Conservation (phyloP, 805 yeast species). For the Wickerhamomyces kurtzmanii region DNA sequence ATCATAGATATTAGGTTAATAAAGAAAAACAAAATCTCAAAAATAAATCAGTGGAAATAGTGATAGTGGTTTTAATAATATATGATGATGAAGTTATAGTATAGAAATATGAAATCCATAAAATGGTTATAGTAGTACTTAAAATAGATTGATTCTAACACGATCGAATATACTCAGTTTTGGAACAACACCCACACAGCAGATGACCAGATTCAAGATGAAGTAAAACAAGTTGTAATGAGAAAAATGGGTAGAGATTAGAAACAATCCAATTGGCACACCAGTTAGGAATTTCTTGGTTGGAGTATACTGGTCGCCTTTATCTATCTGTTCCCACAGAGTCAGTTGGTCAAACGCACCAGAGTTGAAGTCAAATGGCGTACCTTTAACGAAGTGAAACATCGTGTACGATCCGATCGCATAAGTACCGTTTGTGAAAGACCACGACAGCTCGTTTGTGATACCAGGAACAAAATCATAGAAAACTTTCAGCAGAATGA, state of each 20-base stretch:
- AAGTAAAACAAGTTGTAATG: conserved; percentile 76
- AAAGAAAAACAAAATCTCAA: too few species aligned
- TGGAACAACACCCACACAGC: conserved; percentile 84
- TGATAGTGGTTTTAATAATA: too few species aligned
- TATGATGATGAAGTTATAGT: too few species aligned
- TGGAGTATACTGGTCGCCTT: conserved; percentile 96
- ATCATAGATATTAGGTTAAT: too few species aligned
- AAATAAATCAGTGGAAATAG: too few species aligned
- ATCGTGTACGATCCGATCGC: conserved; percentile 87
- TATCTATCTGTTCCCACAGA: conserved; percentile 96
- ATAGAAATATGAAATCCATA: too few species aligned
- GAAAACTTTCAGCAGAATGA: conserved; percentile 61
- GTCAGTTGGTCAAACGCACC: conserved; percentile 95
- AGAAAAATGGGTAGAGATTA: conserved; percentile 84
- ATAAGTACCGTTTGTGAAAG: conserved; percentile 83
- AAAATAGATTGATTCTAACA: conserved; percentile 42
- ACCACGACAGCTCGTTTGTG: conserved; percentile 83
- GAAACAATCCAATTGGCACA: conserved; percentile 85
- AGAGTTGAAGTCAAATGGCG: conserved; percentile 92
- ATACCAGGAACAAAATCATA: conserved; percentile 77
- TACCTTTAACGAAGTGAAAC: conserved; percentile 96
- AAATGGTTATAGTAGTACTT: too few species aligned
- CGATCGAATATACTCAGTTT: conserved; percentile 80
- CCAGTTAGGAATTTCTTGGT: conserved; percentile 85
- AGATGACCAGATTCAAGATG: conserved; percentile 61